Percentiles rank a stretch among this genome's conserved stretches.
Evolutionary conservation across 2,329 filamentous ascomycete species (phyloP).

Genomic region (Xylaria sp.): DNA sequence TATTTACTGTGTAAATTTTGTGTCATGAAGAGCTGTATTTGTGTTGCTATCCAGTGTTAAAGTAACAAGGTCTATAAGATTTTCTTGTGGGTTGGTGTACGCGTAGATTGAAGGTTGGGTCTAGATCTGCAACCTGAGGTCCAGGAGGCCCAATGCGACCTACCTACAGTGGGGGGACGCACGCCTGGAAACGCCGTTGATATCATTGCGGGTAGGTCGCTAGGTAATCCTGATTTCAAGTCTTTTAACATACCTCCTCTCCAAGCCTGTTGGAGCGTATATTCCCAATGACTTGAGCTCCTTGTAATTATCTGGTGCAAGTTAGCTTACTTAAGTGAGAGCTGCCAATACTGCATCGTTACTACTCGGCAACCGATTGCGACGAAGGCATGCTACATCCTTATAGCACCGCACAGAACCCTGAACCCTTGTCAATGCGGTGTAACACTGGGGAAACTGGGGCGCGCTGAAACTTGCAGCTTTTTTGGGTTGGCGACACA

Average conservation of each 20-base stretch:
- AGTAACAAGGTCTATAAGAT: too few species aligned
- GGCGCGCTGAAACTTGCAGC: conserved; percentile 33
- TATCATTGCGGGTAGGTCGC: conserved; percentile 29
- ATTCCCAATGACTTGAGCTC: too few species aligned
- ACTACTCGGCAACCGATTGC: conserved; percentile 11
- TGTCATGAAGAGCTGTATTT: too few species aligned
- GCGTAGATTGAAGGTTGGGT: background rate
- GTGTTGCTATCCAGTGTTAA: too few species aligned
- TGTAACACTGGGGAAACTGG: conserved; percentile 15
- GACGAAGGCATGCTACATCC: conserved; percentile 18
- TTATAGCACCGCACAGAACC: background rate
- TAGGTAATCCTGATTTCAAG: conserved; percentile 4
- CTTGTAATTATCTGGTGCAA: background rate
- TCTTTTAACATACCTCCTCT: too few species aligned
- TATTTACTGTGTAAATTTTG: too few species aligned
- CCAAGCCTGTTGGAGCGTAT: too few species aligned
- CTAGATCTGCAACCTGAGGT: conserved; percentile 10
- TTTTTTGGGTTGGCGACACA: conserved; percentile 20
- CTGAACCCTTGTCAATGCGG: conserved; percentile 19
- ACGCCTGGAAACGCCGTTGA: conserved; percentile 30
- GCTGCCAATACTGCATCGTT: background rate
- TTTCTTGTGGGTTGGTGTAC: background rate
- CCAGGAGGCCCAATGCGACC: conserved; percentile 28
- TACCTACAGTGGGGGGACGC: conserved; percentile 4
- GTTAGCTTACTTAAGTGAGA: background rate